These are phyloP conservation scores for Heimioporus punctisporus DNA, from an alignment of 1,284 basidiomycete genomes.

Conservation along the genomic window DNA sequence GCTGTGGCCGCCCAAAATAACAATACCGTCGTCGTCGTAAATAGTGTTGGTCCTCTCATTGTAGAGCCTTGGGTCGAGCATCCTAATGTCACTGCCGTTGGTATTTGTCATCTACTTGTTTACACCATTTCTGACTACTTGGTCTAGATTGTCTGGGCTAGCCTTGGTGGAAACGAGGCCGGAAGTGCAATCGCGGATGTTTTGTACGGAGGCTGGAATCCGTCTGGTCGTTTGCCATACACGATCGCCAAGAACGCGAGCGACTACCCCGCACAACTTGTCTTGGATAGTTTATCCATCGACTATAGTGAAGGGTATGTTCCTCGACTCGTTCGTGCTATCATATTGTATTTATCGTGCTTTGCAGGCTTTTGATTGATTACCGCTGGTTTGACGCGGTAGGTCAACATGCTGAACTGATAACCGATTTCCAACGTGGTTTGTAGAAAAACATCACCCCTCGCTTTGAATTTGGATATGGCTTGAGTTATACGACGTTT, in stretches of 20 bases:
- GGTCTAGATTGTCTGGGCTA: conserved; percentile 45
- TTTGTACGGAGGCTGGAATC: conserved; percentile 53
- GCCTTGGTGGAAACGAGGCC: conserved; percentile 62
- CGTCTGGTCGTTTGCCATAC: conserved; percentile 57
- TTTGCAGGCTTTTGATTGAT: conserved; percentile 50
- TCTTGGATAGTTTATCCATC: conserved; percentile 31
- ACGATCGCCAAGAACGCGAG: conserved; percentile 51
- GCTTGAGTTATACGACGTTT: conserved; percentile 82
- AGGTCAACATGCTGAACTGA: conserved; percentile 7
- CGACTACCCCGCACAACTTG: conserved; percentile 38
- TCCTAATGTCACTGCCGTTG: conserved; percentile 50
- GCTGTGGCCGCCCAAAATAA: conserved; percentile 39
- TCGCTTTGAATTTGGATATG: conserved; percentile 64
- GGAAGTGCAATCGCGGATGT: conserved; percentile 44
- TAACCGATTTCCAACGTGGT: background rate
- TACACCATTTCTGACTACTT: background rate
- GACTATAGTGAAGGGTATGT: conserved; percentile 43
- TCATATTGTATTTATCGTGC: conserved; percentile 13
- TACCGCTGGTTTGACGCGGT: conserved; percentile 54
- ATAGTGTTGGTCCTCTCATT: conserved; percentile 53
- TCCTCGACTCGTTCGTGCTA: background rate
- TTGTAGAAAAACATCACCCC: conserved; percentile 48
- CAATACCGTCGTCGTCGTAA: conserved; percentile 62
- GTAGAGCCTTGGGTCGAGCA: conserved; percentile 56
- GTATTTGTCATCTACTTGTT: background rate